Conservation (phyloP, 495 filamentous ascomycete species). For the Neurospora sp. region DNA sequence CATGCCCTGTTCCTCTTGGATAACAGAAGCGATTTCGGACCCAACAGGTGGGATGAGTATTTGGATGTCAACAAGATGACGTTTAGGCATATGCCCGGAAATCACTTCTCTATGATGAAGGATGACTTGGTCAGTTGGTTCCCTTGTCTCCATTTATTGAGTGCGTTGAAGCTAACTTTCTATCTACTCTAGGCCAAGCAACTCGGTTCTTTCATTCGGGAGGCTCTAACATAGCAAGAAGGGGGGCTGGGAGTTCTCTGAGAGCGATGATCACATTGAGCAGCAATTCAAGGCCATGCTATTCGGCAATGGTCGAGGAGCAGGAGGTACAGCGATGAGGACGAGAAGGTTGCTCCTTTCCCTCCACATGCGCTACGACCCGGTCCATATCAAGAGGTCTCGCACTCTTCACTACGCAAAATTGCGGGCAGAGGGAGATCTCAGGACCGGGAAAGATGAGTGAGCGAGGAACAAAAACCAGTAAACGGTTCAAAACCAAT, state of each 20-base stretch:
- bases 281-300: slow-evolving; percentile 75
- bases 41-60: slow-evolving; percentile 72
- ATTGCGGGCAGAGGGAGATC: neutral
- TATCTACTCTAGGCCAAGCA: slow-evolving; percentile 24
- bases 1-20: slow-evolving; percentile 72
- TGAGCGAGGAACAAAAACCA: neutral
- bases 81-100: slow-evolving; percentile 52
- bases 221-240: slow-evolving; percentile 10
- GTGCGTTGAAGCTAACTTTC: too few relatives aligned
- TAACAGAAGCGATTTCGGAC: slow-evolving; percentile 66
- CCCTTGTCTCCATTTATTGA: neutral
- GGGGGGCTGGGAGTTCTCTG: slow-evolving; percentile 71
- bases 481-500: neutral
- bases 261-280: slow-evolving; percentile 73
- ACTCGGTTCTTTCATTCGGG: slow-evolving; percentile 28
- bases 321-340: neutral
- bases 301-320: slow-evolving; percentile 39
- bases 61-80: slow-evolving; percentile 53
- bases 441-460: neutral
- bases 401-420: neutral
- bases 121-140: slow-evolving; percentile 37
- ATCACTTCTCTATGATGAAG: slow-evolving; percentile 67
- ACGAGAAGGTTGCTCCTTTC: neutral
- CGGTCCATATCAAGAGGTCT: neutral
- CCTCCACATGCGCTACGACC: neutral